Conservation (phyloP, 139 green algal genomes). For the Auxenochlorella protothecoides region DNA sequence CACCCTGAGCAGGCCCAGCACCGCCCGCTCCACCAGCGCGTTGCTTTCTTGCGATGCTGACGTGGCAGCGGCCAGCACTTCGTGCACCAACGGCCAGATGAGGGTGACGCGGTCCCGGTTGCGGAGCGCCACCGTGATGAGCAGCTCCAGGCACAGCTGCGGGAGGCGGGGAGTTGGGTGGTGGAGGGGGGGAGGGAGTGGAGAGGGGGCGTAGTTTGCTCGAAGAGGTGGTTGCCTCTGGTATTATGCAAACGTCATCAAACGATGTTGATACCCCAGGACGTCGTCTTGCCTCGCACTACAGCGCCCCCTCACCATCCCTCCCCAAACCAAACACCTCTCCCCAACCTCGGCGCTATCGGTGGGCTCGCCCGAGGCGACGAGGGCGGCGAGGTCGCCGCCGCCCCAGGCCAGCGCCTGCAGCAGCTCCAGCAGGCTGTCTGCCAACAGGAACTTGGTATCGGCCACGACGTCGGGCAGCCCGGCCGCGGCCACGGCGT, state of each 20-base stretch:
- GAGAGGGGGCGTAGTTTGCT: not conserved
- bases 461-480: conserved; percentile 84
- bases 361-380: conserved; percentile 33
- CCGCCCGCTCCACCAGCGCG: conserved; percentile 63
- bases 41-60: conserved; percentile 2
- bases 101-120: conserved; percentile 79
- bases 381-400: conserved; percentile 28
- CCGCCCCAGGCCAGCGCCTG: conserved; percentile 61
- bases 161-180: conserved; percentile 14
- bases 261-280: no score
- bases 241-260: no score
- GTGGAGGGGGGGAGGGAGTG: conserved; percentile 4
- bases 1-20: conserved; percentile 75
- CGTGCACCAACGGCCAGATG: conserved; percentile 74
- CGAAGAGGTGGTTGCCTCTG: not conserved
- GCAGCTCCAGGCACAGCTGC: conserved; percentile 82
- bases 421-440: conserved; percentile 62
- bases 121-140: conserved; percentile 73
- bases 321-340: not conserved
- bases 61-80: conserved; percentile 40
- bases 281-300: not conserved
- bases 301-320: conserved; percentile 2
- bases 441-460: conserved; percentile 70
- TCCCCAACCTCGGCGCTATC: conserved; percentile 39
- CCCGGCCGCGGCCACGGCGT: conserved; percentile 42